phyloP scores from a whole-genome alignment of 495 filamentous ascomycete genomes.

The Tuber melanosporum region DNA sequence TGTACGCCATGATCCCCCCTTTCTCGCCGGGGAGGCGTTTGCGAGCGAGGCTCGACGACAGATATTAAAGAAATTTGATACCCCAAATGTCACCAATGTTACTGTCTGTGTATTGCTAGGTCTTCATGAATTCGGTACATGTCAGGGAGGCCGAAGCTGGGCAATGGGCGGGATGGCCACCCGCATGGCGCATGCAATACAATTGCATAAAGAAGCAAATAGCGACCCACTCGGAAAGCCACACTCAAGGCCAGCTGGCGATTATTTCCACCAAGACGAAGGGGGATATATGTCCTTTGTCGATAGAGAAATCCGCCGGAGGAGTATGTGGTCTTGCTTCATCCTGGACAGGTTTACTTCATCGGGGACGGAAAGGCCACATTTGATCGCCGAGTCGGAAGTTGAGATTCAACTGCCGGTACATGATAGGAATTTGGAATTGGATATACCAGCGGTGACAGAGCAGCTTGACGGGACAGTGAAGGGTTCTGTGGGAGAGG shows the following conservation, averaged over 20 bases:
- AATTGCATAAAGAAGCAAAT: conserved; percentile 89
- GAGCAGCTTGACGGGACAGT: conserved; percentile 74
- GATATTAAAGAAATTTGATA: conserved; percentile 76
- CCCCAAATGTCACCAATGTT: conserved; percentile 90
- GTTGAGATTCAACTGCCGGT: conserved; percentile 86
- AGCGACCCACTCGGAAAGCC: conserved; percentile 61
- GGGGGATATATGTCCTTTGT: conserved; percentile 67
- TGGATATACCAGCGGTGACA: conserved; percentile 83
- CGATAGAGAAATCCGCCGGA: conserved; percentile 82
- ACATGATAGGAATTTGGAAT: conserved; percentile 79
- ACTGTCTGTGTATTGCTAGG: conserved; percentile 82
- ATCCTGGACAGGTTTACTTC: conserved; percentile 97
- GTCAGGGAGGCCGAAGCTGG: conserved; percentile 93
- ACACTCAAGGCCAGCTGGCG: conserved; percentile 43
- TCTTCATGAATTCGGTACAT: conserved; percentile 93
- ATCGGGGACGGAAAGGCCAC: conserved; percentile 86
- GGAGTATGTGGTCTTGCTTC: conserved; percentile 97
- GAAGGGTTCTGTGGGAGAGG: conserved; percentile 53
- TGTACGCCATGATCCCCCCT: conserved; percentile 72
- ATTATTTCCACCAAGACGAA: conserved; percentile 50
- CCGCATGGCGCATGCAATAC: conserved; percentile 92
- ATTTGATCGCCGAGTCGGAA: conserved; percentile 82
- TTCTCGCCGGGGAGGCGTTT: conserved; percentile 86
- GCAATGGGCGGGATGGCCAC: conserved; percentile 89
- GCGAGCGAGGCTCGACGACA: conserved; percentile 78